A percentile compares a stretch with the other conserved stretches of the same genome.
Evolutionary conservation across 805 yeast species (phyloP).

Genomic region (Nakazawaea populi): DNA sequence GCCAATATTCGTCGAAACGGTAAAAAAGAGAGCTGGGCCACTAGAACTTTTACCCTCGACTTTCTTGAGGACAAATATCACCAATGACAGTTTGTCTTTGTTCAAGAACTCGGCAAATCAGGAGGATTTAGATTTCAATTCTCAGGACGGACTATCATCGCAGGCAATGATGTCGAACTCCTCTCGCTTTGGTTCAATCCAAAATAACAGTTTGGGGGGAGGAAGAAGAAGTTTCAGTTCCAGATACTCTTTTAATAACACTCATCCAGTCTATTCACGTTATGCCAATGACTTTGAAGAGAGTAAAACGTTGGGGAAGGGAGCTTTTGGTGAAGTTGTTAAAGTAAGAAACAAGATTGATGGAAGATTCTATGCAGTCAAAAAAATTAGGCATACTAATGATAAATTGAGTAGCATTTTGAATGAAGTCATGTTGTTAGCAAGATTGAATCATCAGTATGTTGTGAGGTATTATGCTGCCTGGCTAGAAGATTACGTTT

Average conservation of each 20-base stretch:
- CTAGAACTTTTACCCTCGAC: conserved; percentile 79
- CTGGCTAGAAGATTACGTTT: conserved; percentile 68
- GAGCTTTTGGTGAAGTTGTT: conserved; percentile 98
- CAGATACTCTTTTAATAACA: conserved; percentile 24
- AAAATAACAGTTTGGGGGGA: conserved; percentile 19
- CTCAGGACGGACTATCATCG: background rate
- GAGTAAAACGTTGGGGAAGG: conserved; percentile 83
- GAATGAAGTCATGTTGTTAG: conserved; percentile 87
- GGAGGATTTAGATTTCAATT: background rate
- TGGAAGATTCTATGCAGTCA: conserved; percentile 92
- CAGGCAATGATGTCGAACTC: conserved; percentile 10
- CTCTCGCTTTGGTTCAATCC: conserved; percentile 11
- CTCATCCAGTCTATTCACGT: conserved; percentile 43
- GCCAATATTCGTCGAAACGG: conserved; percentile 56
- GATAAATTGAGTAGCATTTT: conserved; percentile 74
- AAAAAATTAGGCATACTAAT: conserved; percentile 80
- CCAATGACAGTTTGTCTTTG: background rate
- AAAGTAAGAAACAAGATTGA: conserved; percentile 90
- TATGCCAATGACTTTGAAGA: conserved; percentile 94
- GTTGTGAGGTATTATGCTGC: conserved; percentile 96
- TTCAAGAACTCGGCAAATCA: background rate
- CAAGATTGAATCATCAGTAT: conserved; percentile 89
- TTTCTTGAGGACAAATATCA: conserved; percentile 71
- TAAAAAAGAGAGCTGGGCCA: conserved; percentile 74
- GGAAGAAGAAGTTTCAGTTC: conserved; percentile 35